Percentiles rank a stretch among this genome's conserved stretches.
These are phyloP conservation scores for Pichia exigua DNA, from an alignment of 805 yeast genomes.

Conservation along the genomic window DNA sequence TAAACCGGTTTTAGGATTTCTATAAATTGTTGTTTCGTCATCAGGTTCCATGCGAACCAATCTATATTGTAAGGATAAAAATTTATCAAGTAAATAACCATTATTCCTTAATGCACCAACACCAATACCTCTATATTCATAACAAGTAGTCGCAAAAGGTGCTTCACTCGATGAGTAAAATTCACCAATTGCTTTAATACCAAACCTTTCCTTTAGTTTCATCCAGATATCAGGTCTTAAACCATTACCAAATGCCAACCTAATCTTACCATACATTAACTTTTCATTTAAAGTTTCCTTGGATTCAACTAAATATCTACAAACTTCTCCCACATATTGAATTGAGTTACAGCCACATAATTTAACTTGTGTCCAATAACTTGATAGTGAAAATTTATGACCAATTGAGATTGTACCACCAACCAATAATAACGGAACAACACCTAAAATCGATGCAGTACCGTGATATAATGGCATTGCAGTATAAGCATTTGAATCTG, in stretches of 20 bases:
- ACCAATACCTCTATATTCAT: slow-evolving; percentile 54
- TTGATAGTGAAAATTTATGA: slow-evolving; percentile 71
- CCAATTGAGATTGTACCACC: slow-evolving; percentile 78
- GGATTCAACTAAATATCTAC: slow-evolving; percentile 67
- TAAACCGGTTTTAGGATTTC: slow-evolving; percentile 59
- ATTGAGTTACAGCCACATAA: slow-evolving; percentile 66
- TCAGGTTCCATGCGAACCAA: slow-evolving; percentile 73
- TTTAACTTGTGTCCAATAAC: slow-evolving; percentile 86
- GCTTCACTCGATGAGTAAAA: slow-evolving; percentile 92
- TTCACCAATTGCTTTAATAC: slow-evolving; percentile 72
- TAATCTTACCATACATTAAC: slow-evolving; percentile 30
- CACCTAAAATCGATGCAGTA: slow-evolving; percentile 84
- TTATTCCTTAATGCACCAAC: slow-evolving; percentile 79
- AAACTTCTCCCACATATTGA: slow-evolving; percentile 93
- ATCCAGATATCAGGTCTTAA: slow-evolving; percentile 83
- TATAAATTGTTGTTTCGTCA: slow-evolving; percentile 62
- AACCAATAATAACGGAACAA: slow-evolving; percentile 46
- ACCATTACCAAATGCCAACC: slow-evolving; percentile 85
- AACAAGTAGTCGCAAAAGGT: slow-evolving; percentile 78
- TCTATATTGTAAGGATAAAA: slow-evolving; percentile 45
- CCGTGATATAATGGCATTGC: slow-evolving; percentile 96
- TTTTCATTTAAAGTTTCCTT: slow-evolving; percentile 18
- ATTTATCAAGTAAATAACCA: slow-evolving; percentile 66
- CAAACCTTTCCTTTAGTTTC: slow-evolving; percentile 69
- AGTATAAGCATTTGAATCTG: slow-evolving; percentile 58